These are phyloP conservation scores for Malania oleifera DNA, from an alignment of 164 flowering plant genomes.

Conservation along the genomic window DNA sequence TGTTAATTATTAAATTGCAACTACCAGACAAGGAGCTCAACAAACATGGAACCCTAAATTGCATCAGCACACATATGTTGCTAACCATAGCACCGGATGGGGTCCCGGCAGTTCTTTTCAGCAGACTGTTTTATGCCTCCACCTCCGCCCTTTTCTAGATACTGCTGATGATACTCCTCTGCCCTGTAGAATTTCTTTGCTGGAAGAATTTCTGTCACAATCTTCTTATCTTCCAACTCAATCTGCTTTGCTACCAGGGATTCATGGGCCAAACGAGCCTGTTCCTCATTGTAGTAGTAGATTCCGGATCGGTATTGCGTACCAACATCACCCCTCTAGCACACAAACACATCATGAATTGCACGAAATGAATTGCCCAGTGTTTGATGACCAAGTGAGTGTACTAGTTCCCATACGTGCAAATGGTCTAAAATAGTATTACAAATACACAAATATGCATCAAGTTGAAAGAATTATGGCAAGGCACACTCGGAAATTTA, in stretches of 20 bases:
- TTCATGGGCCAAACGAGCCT: slow-evolving; percentile 48
- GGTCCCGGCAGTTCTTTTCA: slow-evolving; percentile 75
- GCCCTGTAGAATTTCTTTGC: slow-evolving; percentile 66
- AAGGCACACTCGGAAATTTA: too few relatives aligned
- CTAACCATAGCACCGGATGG: slow-evolving; percentile 78
- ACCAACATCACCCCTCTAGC: slow-evolving; percentile 74
- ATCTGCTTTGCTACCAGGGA: slow-evolving; percentile 59
- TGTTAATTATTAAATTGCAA: not conserved
- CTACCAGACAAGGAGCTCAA: not conserved
- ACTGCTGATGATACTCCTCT: slow-evolving; percentile 73
- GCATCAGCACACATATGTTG: not conserved
- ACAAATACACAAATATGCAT: too few relatives aligned
- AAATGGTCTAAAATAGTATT: too few relatives aligned
- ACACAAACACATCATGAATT: not conserved
- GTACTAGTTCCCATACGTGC: too few relatives aligned
- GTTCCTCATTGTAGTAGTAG: slow-evolving; percentile 62
- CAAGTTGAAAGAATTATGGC: too few relatives aligned
- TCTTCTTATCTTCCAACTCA: slow-evolving; percentile 38
- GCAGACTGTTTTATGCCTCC: slow-evolving; percentile 55
- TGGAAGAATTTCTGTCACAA: slow-evolving; percentile 70
- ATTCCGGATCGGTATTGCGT: slow-evolving; percentile 84
- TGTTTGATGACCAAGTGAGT: too few relatives aligned
- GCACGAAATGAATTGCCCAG: too few relatives aligned
- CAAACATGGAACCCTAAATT: not conserved
- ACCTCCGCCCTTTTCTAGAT: slow-evolving; percentile 62